phyloP scores from a whole-genome alignment of 2,329 filamentous ascomycete species.

The Lachnellula willkommii region DNA sequence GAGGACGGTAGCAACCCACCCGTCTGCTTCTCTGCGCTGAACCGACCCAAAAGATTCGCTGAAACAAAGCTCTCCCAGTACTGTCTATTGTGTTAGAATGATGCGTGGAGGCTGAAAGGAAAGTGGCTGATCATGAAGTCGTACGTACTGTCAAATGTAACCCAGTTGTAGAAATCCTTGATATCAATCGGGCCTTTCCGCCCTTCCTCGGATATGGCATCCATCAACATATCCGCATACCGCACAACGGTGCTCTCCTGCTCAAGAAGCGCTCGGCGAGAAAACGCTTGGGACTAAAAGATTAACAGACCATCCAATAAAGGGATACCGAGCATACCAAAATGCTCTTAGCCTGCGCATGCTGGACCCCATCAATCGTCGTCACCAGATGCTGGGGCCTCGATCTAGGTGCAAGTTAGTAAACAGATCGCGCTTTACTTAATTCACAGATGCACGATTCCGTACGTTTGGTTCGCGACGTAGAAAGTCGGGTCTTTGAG shows the following conservation, averaged over 20 bases:
- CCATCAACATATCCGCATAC: constrained; percentile 28
- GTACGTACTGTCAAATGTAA: constrained; percentile 30
- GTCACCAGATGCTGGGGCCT: background rate
- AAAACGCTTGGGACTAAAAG: constrained; percentile 17
- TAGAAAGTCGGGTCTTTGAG: background rate
- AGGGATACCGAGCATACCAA: background rate
- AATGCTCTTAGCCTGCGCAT: background rate
- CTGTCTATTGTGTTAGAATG: background rate
- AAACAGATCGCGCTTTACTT: too few species aligned
- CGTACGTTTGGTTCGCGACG: background rate
- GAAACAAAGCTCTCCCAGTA: constrained; percentile 30
- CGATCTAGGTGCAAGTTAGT: background rate
- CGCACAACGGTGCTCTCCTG: constrained; percentile 32
- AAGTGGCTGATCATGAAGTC: too few species aligned
- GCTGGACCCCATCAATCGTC: background rate
- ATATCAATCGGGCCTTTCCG: background rate
- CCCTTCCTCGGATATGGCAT: constrained; percentile 23
- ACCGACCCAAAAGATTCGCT: constrained; percentile 33
- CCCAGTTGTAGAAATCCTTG: constrained; percentile 1
- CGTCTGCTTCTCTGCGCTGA: constrained; percentile 27
- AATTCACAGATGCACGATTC: too few species aligned
- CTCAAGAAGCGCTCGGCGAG: constrained; percentile 16
- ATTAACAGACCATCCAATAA: background rate
- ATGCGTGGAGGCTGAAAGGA: too few species aligned
- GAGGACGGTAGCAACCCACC: constrained; percentile 21